These are phyloP conservation scores for Pichia sp. DNA, from an alignment of 1,139 yeast species.

Conservation along the genomic window DNA sequence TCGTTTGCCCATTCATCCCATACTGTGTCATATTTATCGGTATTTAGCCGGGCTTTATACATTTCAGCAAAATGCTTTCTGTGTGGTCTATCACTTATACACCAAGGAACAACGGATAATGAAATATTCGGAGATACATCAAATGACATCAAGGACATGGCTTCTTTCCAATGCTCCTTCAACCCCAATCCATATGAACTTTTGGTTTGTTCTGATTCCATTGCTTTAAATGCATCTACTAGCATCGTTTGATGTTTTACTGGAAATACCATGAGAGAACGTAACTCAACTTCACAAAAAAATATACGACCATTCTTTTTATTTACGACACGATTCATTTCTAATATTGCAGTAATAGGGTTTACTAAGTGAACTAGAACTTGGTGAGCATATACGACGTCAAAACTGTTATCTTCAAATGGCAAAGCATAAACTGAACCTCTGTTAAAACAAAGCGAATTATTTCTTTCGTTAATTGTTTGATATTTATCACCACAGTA, in stretches of 20 bases:
- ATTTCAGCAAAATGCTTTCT: slow-evolving; percentile 1
- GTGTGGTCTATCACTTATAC: not conserved
- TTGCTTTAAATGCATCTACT: slow-evolving; percentile 8
- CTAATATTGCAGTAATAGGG: not conserved
- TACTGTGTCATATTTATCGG: not conserved
- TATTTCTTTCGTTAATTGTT: not conserved
- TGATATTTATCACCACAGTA: not conserved
- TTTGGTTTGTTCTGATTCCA: not conserved
- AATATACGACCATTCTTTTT: not conserved
- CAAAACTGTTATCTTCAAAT: slow-evolving; percentile 5
- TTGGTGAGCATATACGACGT: slow-evolving; percentile 7
- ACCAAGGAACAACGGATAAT: slow-evolving; percentile 3
- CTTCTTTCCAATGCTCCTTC: not conserved
- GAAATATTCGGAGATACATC: not conserved
- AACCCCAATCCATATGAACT: not conserved
- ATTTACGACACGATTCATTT: slow-evolving; percentile 5
- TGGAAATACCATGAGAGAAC: slow-evolving; percentile 6
- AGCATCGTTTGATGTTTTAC: slow-evolving; percentile 8
- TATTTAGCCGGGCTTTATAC: not conserved
- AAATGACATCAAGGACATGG: not conserved
- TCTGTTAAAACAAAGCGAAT: not conserved
- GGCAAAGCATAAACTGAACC: slow-evolving; percentile 6
- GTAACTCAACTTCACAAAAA: slow-evolving; percentile 5
- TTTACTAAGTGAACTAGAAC: slow-evolving; percentile 6
- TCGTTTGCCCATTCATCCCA: not conserved